Conservation (phyloP, 2,329 filamentous ascomycete genomes). For the Cordyceps javanica region DNA sequence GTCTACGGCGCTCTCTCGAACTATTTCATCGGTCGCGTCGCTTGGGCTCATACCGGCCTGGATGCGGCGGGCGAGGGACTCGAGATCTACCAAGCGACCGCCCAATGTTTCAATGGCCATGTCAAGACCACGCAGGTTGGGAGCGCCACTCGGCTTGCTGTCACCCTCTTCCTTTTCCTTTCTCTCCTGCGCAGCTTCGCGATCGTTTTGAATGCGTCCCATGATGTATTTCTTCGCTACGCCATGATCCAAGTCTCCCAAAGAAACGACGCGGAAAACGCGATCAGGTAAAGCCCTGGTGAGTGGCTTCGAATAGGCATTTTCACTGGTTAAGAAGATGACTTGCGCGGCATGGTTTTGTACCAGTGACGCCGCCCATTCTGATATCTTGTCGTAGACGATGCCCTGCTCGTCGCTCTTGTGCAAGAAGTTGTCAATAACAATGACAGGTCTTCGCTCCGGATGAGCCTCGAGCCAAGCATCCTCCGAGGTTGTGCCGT, state of each 20-base stretch:
- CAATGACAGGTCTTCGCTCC: conserved; percentile 72
- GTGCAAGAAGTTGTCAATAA: conserved; percentile 88
- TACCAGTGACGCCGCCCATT: conserved; percentile 84
- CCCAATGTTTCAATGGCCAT: conserved; percentile 75
- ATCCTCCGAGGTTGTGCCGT: conserved; percentile 68
- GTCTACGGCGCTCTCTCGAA: conserved; percentile 81
- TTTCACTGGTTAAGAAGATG: conserved; percentile 86
- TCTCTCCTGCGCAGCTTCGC: conserved; percentile 23
- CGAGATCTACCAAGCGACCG: conserved; percentile 89
- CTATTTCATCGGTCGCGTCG: conserved; percentile 79
- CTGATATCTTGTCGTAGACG: conserved; percentile 74
- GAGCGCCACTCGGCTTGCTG: conserved; percentile 19
- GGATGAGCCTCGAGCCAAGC: conserved; percentile 88
- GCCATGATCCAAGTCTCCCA: conserved; percentile 80
- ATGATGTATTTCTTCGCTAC: conserved; percentile 89
- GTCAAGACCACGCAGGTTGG: conserved; percentile 66
- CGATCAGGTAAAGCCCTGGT: conserved; percentile 84
- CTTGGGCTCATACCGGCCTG: conserved; percentile 78
- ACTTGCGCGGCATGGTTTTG: conserved; percentile 89
- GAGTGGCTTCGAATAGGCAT: conserved; percentile 80
- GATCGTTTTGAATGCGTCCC: conserved; percentile 60
- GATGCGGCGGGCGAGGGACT: conserved; percentile 86
- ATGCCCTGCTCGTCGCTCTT: conserved; percentile 59
- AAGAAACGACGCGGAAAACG: conserved; percentile 77
- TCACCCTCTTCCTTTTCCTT: conserved; percentile 22